Percentiles rank a stretch among this genome's conserved stretches.
Evolutionary conservation across 345 rosid species (phyloP).

Genomic region (Barbarea vulgaris): DNA sequence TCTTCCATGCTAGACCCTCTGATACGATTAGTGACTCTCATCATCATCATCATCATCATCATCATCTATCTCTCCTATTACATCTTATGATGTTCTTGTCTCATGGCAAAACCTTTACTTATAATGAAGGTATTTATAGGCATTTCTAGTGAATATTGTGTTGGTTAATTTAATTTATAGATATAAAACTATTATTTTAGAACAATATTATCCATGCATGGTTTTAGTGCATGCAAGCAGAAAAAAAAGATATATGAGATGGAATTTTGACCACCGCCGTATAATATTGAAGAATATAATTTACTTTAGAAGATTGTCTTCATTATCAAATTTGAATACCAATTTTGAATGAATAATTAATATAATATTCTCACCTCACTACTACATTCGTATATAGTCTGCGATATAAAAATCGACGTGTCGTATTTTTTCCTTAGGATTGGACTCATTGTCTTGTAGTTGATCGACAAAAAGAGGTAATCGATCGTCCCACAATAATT

Average conservation of each 20-base stretch:
- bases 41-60: neutral
- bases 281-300: constrained; percentile 1
- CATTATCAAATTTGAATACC: constrained; percentile 10
- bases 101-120: constrained; percentile 5
- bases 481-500: neutral
- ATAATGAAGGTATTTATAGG: constrained; percentile 25
- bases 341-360: constrained; percentile 8
- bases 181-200: too few species aligned
- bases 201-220: neutral
- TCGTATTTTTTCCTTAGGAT: neutral
- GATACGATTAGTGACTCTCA: neutral
- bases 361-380: too few species aligned
- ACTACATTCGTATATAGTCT: neutral
- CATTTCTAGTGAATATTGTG: neutral
- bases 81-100: constrained; percentile 17
- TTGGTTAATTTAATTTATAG: too few species aligned
- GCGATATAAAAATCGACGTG: neutral
- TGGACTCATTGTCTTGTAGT: constrained; percentile 7
- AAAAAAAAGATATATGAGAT: neutral
- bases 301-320: constrained; percentile 5
- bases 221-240: constrained; percentile 29
- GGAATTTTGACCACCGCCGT: constrained; percentile 21
- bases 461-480: neutral
- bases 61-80: neutral
- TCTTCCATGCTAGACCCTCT: constrained; percentile 35